phyloP scores from a whole-genome alignment of 2,329 filamentous ascomycete species.

The Coniochaeta ligniaria region DNA sequence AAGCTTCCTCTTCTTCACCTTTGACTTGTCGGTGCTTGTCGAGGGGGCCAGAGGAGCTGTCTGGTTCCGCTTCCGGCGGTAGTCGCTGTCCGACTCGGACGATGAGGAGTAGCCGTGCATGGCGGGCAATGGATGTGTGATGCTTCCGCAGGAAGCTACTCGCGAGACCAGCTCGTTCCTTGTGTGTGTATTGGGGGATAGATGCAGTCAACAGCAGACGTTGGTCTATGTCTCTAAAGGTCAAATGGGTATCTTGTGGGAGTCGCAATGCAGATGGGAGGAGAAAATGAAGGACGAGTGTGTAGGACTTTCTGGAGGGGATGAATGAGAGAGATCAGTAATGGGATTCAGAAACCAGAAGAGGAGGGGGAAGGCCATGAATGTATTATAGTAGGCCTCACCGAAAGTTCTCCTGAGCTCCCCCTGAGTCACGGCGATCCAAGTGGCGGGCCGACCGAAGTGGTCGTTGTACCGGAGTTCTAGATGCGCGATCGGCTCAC shows the following conservation, averaged over 20 bases:
- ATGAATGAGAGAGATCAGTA: not conserved
- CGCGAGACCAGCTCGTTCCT: not conserved
- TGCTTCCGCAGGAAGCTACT: not conserved
- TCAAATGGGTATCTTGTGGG: not conserved
- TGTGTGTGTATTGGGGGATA: not conserved
- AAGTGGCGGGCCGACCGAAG: not conserved
- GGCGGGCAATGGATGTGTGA: constrained; percentile 5
- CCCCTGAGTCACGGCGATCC: not conserved
- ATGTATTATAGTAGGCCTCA: not conserved
- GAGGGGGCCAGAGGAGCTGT: constrained; percentile 8
- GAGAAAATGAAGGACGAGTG: not conserved
- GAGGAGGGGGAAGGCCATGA: not conserved
- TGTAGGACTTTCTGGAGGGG: not conserved
- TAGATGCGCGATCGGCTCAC: constrained; percentile 2
- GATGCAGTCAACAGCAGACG: too few relatives aligned
- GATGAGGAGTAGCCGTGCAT: constrained; percentile 22
- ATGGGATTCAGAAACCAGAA: not conserved
- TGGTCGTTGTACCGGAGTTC: not conserved
- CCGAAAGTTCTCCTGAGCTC: not conserved
- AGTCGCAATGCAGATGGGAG: not conserved
- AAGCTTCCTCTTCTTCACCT: constrained; percentile 49
- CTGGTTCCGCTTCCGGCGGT: constrained; percentile 17
- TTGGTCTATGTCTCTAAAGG: too few relatives aligned
- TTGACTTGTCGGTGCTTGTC: constrained; percentile 33
- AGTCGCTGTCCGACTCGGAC: constrained; percentile 19